A percentile compares a stretch with the other conserved stretches of the same genome.
phyloP scores from a whole-genome alignment of 345 rosid species.

The Hibiscus trionum region DNA sequence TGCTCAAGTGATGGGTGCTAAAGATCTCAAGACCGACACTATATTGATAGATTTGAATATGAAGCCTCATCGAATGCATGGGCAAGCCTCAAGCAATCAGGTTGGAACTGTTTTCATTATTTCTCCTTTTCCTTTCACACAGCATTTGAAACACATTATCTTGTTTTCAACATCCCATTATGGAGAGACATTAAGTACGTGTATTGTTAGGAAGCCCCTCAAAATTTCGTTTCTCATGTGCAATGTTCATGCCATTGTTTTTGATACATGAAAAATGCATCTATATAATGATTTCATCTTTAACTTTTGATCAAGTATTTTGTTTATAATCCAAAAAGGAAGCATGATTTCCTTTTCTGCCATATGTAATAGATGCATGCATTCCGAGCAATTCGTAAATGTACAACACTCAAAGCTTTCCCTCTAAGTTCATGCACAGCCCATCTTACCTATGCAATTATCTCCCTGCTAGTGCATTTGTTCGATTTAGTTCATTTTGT shows the following conservation, averaged over 20 bases:
- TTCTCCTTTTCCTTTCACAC: no score
- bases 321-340: no score
- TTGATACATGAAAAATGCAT: background rate
- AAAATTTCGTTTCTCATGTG: background rate
- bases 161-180: background rate
- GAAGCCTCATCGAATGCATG: slow-evolving; percentile 51
- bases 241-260: background rate
- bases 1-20: slow-evolving; percentile 20
- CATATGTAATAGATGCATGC: background rate
- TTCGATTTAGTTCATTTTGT: background rate
- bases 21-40: slow-evolving; percentile 28
- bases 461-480: background rate
- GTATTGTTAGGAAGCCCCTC: background rate
- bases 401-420: background rate
- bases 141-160: background rate
- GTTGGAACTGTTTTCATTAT: slow-evolving; percentile 22
- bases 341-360: background rate
- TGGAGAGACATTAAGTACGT: background rate
- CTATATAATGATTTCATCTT: background rate
- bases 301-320: no score
- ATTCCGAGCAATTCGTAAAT: background rate
- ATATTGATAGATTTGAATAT: slow-evolving; percentile 69
- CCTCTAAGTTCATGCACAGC: background rate
- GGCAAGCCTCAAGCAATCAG: slow-evolving; percentile 50
- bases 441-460: background rate